These are phyloP conservation scores for Adansonia digitata DNA, from an alignment of 345 rosid genomes.

Conservation along the genomic window DNA sequence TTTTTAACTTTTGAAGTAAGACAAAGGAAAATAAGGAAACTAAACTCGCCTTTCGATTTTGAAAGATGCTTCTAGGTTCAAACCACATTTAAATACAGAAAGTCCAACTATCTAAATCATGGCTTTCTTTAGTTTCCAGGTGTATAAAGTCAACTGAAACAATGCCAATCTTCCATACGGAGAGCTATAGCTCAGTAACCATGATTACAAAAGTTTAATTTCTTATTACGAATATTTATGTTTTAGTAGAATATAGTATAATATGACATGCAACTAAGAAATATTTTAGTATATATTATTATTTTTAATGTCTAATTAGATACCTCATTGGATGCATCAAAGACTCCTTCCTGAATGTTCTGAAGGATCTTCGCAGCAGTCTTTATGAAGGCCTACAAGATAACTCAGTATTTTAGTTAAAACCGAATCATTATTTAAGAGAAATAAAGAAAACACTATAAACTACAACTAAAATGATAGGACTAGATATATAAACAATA, in stretches of 20 bases:
- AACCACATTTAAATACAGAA: not conserved
- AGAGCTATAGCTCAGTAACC: too few species aligned
- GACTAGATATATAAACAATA: not conserved
- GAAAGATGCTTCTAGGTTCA: not conserved
- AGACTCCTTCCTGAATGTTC: slow-evolving; percentile 83
- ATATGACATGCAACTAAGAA: too few species aligned
- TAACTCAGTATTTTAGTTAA: not conserved
- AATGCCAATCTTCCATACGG: not conserved
- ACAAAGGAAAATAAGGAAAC: not conserved
- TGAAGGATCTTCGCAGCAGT: slow-evolving; percentile 68
- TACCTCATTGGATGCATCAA: slow-evolving; percentile 94
- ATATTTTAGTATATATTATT: too few species aligned
- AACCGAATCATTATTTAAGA: too few species aligned
- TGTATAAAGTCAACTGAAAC: not conserved
- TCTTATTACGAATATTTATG: too few species aligned
- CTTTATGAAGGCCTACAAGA: slow-evolving; percentile 38
- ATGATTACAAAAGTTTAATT: too few species aligned
- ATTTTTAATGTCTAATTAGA: too few species aligned
- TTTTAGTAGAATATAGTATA: too few species aligned
- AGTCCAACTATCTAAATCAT: not conserved
- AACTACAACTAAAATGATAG: not conserved
- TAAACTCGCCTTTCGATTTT: not conserved
- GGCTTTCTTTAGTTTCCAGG: not conserved
- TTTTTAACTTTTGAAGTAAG: not conserved
- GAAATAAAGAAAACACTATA: not conserved